Conservation (phyloP, 805 yeast genomes). For the Yarrowia alimentaria region DNA sequence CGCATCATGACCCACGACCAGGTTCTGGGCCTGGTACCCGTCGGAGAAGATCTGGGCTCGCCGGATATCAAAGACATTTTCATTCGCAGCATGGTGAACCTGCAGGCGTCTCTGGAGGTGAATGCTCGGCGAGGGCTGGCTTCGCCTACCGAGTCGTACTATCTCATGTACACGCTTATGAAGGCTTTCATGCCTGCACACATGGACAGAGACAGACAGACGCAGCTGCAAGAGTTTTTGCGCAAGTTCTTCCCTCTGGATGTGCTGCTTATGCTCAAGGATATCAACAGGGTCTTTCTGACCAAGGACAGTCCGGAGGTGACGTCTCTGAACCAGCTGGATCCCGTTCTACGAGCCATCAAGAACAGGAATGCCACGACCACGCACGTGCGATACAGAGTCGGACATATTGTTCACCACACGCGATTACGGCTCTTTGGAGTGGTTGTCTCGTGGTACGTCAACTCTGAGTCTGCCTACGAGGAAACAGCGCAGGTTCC, state of each 20-base stretch:
- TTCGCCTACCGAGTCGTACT: constrained; percentile 17
- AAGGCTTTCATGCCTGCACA: constrained; percentile 15
- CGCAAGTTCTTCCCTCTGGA: constrained; percentile 15
- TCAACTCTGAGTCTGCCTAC: constrained; percentile 9
- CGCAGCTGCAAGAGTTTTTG: constrained; percentile 8
- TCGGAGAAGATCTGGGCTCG: constrained; percentile 13
- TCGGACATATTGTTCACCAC: constrained; percentile 11
- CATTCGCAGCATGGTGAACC: constrained; percentile 12
- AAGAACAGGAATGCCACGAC: not conserved
- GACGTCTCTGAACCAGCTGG: constrained; percentile 4
- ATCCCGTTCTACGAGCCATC: not conserved
- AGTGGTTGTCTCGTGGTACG: constrained; percentile 15
- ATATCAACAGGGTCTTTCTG: constrained; percentile 6
- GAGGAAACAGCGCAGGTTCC: constrained; percentile 21
- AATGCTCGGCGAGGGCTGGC: constrained; percentile 14
- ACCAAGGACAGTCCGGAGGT: constrained; percentile 2
- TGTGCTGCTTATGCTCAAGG: constrained; percentile 18
- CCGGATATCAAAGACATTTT: constrained; percentile 4
- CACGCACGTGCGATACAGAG: not conserved
- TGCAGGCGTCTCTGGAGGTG: constrained; percentile 17
- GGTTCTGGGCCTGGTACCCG: constrained; percentile 8
- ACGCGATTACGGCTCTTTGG: constrained; percentile 4
- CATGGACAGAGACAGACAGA: constrained; percentile 1
- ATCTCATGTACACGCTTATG: constrained; percentile 20
- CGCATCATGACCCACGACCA: constrained; percentile 15